These are phyloP conservation scores for Phalaenopsis hybrid DNA, from an alignment of 116 monocot genomes.

Conservation along the genomic window DNA sequence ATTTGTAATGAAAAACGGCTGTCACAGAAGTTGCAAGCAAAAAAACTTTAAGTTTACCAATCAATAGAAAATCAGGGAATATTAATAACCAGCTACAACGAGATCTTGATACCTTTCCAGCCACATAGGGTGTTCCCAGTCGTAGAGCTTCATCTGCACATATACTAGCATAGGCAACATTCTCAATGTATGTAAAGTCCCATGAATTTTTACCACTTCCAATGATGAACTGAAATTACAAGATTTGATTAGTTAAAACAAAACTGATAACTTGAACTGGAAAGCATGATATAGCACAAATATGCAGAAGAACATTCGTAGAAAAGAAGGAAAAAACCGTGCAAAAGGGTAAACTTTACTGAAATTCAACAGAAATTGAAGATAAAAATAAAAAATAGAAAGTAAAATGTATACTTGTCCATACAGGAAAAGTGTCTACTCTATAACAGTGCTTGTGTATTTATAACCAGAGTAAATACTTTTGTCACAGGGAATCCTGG, in stretches of 20 bases:
- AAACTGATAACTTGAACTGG: neutral
- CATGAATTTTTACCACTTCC: slow-evolving; percentile 60
- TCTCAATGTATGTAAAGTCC: slow-evolving; percentile 89
- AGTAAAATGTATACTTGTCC: too few species aligned
- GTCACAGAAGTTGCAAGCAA: slow-evolving; percentile 17
- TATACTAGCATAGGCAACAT: slow-evolving; percentile 75
- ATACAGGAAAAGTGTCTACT: too few species aligned
- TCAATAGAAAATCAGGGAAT: neutral
- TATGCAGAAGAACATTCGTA: neutral
- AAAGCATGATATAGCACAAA: neutral
- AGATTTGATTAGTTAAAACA: slow-evolving; percentile 11
- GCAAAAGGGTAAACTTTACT: neutral
- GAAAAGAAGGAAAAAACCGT: neutral
- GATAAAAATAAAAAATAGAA: too few species aligned
- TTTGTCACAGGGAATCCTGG: too few species aligned
- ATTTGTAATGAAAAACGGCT: slow-evolving; percentile 90
- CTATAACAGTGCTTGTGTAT: neutral
- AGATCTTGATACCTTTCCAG: slow-evolving; percentile 59
- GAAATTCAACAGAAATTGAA: too few species aligned
- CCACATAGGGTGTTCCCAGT: slow-evolving; percentile 37
- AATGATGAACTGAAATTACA: slow-evolving; percentile 59
- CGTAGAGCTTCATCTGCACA: slow-evolving; percentile 60
- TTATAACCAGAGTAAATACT: neutral
- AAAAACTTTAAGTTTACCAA: neutral
- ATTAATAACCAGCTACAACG: slow-evolving; percentile 2